Percentiles rank a stretch among this genome's conserved stretches.
Conservation (phyloP, 225 moss, liverwort and hornwort genomes). For the Anthoceros angustus region DNA sequence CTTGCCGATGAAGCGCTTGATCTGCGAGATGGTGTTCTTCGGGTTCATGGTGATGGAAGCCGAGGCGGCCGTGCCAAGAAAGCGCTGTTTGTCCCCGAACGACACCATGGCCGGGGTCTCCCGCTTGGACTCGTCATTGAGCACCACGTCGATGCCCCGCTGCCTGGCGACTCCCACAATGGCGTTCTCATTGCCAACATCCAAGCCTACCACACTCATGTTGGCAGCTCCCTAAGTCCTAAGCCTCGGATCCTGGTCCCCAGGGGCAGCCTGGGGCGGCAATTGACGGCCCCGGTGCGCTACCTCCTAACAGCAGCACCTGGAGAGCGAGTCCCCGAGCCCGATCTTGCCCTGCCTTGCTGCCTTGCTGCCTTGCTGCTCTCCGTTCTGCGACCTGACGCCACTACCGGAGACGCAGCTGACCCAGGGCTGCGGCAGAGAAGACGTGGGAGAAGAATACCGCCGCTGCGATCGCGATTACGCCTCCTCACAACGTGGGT, state of each 20-base stretch:
- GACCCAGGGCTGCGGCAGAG: too few species aligned
- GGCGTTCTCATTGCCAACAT: conserved; percentile 98
- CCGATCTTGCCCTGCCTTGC: too few species aligned
- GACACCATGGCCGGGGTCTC: conserved; percentile 99
- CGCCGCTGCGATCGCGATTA: too few species aligned
- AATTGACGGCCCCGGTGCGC: too few species aligned
- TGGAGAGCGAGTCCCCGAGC: too few species aligned
- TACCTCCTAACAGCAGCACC: too few species aligned
- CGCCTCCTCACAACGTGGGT: too few species aligned
- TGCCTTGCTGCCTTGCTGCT: too few species aligned
- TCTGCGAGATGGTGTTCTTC: conserved; percentile 82
- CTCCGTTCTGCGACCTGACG: too few species aligned
- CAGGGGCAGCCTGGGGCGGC: too few species aligned
- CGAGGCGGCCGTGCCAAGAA: conserved; percentile 73
- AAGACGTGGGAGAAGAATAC: too few species aligned
- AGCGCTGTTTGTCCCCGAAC: conserved; percentile 97
- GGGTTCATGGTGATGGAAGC: conserved; percentile 93
- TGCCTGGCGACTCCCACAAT: conserved; percentile 94
- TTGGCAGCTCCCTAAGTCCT: conserved; percentile 15
- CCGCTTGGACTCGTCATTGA: conserved; percentile 98
- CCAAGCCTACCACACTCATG: conserved; percentile 98
- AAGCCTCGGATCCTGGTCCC: neutral
- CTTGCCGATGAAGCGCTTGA: conserved; percentile 90
- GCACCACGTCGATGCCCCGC: conserved; percentile 93
- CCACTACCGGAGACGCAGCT: too few species aligned